Evolutionary conservation across 257 asterid species (phyloP), one percentile per base, ranked within the genome.

Genomic region (Ajuga chamaepitys): DNA sequence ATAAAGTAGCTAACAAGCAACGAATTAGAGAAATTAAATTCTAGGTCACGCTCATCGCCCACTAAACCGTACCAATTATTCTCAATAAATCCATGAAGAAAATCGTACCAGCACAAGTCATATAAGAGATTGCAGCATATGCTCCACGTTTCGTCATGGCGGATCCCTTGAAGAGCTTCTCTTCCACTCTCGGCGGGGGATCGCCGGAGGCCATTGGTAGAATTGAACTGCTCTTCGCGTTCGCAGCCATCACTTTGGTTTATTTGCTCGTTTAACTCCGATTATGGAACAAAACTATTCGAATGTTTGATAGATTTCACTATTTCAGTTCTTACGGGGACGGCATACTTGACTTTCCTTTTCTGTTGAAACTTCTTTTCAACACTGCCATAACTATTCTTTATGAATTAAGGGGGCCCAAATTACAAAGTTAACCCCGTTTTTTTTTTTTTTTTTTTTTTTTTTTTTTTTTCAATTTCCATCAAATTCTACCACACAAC

Each of bases 141-240:
- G 88, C 95, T 20, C 99, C 97, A 66, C 97, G 95, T 56, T 86
- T 84, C 47, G 95, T 84, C 97, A 93, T 93, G 59, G 85, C 79
- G 53, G 99, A 93, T 67, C 99, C 96, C 77, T 84, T 93, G 77
- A 93, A 89, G 73, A 89, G 70, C 82, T 82, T 89, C 72, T 93
- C 97, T 40, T 93, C 99, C 72, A 16, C 40, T 69, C 78, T 71
- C 18, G 88, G 64, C 75, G 83, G 63, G 65, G 90, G 62, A 75
- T 89, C 98, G 67, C 47, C 58, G 51, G 84, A 62, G 73, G 87
- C 77, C 76, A 72, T 75, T 0, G 97, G 97, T 13, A 93, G 78
- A 72, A 84, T 16, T 71, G 86, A 66, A 77, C 58, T 72, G 82
- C 78, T 79, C 58, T 58, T 71, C 16, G 71, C 32, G 64, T 52